Evolutionary conservation across 2,329 filamentous ascomycete genomes (phyloP).

Genomic region (Colletotrichum paranaense): DNA sequence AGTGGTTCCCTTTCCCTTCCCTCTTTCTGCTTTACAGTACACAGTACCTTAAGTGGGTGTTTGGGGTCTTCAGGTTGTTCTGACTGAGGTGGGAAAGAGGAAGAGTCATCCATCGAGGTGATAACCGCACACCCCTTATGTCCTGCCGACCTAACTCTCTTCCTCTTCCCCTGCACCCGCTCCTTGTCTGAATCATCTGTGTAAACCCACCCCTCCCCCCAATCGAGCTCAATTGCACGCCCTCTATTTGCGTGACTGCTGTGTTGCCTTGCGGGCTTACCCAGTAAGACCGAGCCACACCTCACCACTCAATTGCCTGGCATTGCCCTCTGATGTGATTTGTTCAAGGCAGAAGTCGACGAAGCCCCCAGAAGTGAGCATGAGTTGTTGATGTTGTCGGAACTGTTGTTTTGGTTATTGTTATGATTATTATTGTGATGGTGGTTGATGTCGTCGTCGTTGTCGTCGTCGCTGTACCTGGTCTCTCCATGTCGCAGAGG

Average conservation of each 20-base stretch:
- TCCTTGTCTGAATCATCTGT: background rate
- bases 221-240: background rate
- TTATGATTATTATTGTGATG: background rate
- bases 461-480: background rate
- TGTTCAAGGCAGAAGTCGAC: background rate
- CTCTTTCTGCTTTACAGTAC: background rate
- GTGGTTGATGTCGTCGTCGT: background rate
- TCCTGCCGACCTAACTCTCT: slow-evolving; percentile 2
- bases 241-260: background rate
- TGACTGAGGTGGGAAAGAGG: slow-evolving; percentile 8
- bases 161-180: slow-evolving; percentile 10
- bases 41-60: background rate
- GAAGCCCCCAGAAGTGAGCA: background rate
- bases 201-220: background rate
- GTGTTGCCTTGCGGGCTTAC: background rate
- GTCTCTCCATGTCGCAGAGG: background rate
- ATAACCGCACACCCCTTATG: background rate
- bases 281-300: slow-evolving; percentile 34
- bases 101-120: slow-evolving; percentile 31
- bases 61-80: slow-evolving; percentile 3
- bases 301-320: background rate
- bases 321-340: slow-evolving; percentile 8
- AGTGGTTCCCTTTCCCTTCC: slow-evolving; percentile 14
- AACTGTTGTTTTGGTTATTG: background rate
- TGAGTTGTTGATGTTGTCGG: background rate